Conservation (phyloP, 2,329 filamentous ascomycete species). For the Monosporascus sp. region DNA sequence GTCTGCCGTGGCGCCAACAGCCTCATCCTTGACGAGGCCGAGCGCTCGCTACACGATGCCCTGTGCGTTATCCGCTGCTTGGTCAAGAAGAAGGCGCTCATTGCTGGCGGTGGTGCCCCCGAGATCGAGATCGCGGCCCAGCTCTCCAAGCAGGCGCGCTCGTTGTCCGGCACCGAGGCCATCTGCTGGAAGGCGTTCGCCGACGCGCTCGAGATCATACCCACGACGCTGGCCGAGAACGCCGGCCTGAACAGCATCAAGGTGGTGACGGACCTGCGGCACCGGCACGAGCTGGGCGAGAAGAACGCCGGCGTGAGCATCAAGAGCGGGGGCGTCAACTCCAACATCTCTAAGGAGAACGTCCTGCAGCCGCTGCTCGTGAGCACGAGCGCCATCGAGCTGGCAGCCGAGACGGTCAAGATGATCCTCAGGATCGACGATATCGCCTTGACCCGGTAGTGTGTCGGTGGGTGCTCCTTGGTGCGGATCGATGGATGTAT, state of each 20-base stretch:
- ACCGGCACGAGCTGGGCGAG: slow-evolving; percentile 92
- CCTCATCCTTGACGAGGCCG: slow-evolving; percentile 92
- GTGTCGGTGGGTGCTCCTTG: no score
- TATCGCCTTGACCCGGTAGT: slow-evolving; percentile 57
- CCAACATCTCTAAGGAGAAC: slow-evolving; percentile 94
- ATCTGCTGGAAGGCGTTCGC: slow-evolving; percentile 99
- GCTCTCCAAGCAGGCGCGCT: slow-evolving; percentile 74
- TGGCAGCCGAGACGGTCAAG: slow-evolving; percentile 98
- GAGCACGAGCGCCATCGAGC: slow-evolving; percentile 93
- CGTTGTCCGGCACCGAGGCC: slow-evolving; percentile 82
- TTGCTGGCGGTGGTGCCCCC: slow-evolving; percentile 91
- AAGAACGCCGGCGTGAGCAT: slow-evolving; percentile 96
- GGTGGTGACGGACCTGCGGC: slow-evolving; percentile 91
- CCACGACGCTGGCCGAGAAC: slow-evolving; percentile 94
- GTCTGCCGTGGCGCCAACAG: slow-evolving; percentile 91
- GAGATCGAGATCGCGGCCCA: slow-evolving; percentile 94
- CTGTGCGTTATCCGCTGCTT: slow-evolving; percentile 95
- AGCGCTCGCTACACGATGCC: slow-evolving; percentile 93
- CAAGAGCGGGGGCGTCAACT: slow-evolving; percentile 94
- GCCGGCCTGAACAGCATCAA: slow-evolving; percentile 97
- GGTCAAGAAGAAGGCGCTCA: slow-evolving; percentile 99
- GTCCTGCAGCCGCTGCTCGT: slow-evolving; percentile 94
- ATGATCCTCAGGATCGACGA: slow-evolving; percentile 72
- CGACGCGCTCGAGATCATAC: slow-evolving; percentile 94
- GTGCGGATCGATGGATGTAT: no score